phyloP scores from a whole-genome alignment of 345 rosid species.

The Citrus reticulata region DNA sequence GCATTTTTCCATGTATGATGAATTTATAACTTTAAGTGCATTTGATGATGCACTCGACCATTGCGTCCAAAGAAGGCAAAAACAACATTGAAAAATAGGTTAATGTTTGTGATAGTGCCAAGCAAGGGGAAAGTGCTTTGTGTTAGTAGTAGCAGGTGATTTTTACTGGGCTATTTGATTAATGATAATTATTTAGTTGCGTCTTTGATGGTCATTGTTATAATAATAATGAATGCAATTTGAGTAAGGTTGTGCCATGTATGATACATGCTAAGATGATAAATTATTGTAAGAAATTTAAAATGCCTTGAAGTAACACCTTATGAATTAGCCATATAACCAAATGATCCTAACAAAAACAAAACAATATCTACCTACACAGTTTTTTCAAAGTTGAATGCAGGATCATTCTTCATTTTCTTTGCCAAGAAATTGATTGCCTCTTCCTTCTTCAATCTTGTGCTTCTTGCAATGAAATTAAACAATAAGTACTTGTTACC shows the following conservation, averaged over 20 bases:
- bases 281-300: too few relatives aligned
- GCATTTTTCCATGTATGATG: background rate
- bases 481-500: too few relatives aligned
- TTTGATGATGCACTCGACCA: background rate
- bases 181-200: too few relatives aligned
- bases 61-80: background rate
- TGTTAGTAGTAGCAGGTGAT: background rate
- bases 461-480: slow-evolving; percentile 59
- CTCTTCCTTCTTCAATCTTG: slow-evolving; percentile 94
- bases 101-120: background rate
- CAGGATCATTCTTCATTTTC: slow-evolving; percentile 93
- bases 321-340: background rate
- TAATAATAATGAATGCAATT: too few relatives aligned
- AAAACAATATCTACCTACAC: slow-evolving; percentile 61
- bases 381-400: slow-evolving; percentile 77
- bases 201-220: too few relatives aligned
- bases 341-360: background rate
- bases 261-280: too few relatives aligned
- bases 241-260: too few relatives aligned
- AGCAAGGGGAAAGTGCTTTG: background rate
- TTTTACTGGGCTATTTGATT: too few relatives aligned
- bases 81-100: background rate
- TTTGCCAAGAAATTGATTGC: slow-evolving; percentile 97
- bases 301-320: background rate
- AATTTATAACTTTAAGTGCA: background rate